A percentile compares a stretch with the other conserved stretches of the same genome.
These are phyloP conservation scores for Falciphora oryzae DNA, from an alignment of 2,329 filamentous ascomycete genomes.

Conservation along the genomic window DNA sequence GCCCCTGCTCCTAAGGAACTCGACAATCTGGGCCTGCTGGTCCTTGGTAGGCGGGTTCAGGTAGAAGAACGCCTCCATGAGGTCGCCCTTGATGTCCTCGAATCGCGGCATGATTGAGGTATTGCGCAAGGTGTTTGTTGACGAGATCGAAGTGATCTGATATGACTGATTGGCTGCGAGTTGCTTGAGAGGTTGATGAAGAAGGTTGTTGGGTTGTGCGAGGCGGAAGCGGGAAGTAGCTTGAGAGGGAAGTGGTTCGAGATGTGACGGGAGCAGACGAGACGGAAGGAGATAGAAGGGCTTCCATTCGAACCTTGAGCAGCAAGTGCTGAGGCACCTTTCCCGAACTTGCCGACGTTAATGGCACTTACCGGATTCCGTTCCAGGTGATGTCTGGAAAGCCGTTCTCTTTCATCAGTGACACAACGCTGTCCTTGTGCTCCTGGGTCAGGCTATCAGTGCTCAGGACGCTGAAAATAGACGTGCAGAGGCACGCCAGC, in stretches of 20 bases:
- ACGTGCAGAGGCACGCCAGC: constrained; percentile 22
- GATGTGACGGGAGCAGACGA: background rate
- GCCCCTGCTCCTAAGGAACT: constrained; percentile 16
- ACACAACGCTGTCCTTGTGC: constrained; percentile 20
- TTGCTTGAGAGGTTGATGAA: constrained; percentile 13
- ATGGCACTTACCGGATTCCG: constrained; percentile 27
- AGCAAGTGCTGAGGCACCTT: no score
- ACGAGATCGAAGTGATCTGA: background rate
- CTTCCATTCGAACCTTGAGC: background rate
- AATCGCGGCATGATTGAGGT: constrained; percentile 3
- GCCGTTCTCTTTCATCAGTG: constrained; percentile 19
- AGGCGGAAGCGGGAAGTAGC: constrained; percentile 17
- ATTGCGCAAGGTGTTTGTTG: background rate
- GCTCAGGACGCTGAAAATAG: constrained; percentile 17
- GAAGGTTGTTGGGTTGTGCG: constrained; percentile 11
- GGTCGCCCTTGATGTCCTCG: constrained; percentile 14
- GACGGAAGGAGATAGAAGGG: background rate
- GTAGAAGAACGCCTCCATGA: constrained; percentile 15
- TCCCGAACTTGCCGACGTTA: no score
- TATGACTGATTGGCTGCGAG: background rate
- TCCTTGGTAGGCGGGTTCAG: constrained; percentile 11
- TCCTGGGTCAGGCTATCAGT: constrained; percentile 16
- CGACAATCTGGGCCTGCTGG: constrained; percentile 15
- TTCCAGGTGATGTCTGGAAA: constrained; percentile 27
- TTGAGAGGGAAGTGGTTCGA: background rate